These are phyloP conservation scores for Alisma plantagoaquatica DNA, from an alignment of 106 monocot genomes.

Conservation along the genomic window DNA sequence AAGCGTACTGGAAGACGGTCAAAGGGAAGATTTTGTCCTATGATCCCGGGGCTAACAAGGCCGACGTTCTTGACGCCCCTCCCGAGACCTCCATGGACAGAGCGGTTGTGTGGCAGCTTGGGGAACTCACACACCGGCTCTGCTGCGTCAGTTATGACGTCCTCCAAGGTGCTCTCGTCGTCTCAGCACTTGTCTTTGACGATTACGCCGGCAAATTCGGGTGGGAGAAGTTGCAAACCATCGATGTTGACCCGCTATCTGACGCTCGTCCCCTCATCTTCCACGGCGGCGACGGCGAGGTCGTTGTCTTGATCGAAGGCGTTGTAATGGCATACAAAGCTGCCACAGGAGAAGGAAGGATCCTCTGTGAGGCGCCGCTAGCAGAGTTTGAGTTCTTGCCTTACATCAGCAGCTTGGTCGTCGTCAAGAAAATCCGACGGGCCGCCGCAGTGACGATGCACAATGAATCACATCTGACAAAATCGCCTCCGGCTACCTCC, in stretches of 20 bases:
- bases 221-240: neutral
- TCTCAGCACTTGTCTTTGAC: neutral
- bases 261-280: neutral
- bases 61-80: neutral
- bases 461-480: no score
- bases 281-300: neutral
- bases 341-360: neutral
- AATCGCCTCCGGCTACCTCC: no score
- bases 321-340: neutral
- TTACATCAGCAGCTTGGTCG: neutral
- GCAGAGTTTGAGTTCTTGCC: neutral
- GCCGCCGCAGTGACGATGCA: no score
- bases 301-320: neutral
- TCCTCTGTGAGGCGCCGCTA: neutral
- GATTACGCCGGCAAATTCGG: neutral
- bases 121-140: neutral
- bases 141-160: neutral
- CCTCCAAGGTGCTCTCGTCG: neutral
- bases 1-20: neutral
- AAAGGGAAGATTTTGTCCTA: neutral
- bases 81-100: neutral
- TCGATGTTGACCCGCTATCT: neutral
- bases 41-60: neutral
- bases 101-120: neutral
- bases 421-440: neutral